Base-by-base conservation (phyloP, 306 rosid species). In the Cucurbita pepo region DNA sequence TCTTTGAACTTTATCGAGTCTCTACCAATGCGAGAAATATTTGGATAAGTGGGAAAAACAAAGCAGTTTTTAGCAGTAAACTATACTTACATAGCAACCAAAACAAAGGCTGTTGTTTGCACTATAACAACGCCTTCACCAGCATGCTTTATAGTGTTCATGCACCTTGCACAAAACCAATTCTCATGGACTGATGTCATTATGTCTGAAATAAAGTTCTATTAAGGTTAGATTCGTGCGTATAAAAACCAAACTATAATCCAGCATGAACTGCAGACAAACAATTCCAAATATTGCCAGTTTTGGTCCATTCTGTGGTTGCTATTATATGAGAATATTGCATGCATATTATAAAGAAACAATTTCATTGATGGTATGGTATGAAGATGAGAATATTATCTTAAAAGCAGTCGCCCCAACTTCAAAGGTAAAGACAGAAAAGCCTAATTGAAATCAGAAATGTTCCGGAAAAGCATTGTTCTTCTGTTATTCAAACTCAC, bases 151-250 rank as follows among this genome's bases (percentile, higher is more conserved):
- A 90, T 87, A 36, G 97, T 93, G 89, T 90, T 93, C 82, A 88
- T 76, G 84, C 97, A 90, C 93, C 98, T 90, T 65, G 93, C 98
- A 79, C 90, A 76, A 69, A 90, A 87, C 98, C 95, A 92, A 66
- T 79, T 88, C 85, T 90, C 98, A 56, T 90, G 96, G 73, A 92
- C 87, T 76, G 96, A 85, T 5, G 96, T 92, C 63, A 88, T 92
- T 81, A 90, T 71, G 78, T 90, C 96, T 92, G 92, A 62, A 86
- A 92, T 72, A 53, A 79, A 75, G 82, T 69, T 76, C 38, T 80
- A 56, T 67, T 44, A 21, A 76, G 53, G 8, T 59, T 71, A 45
- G 73, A 60, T 80, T 82, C 41, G 13, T 15, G 19, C 0, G 21
- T 9, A 22, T 50, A 8, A 56, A 38, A 54, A 54, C 30, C 15